A percentile compares a stretch with the other conserved stretches of the same genome.
Evolutionary conservation across 164 flowering plant genomes (phyloP).

Genomic region (Euptelea pleiosperma): DNA sequence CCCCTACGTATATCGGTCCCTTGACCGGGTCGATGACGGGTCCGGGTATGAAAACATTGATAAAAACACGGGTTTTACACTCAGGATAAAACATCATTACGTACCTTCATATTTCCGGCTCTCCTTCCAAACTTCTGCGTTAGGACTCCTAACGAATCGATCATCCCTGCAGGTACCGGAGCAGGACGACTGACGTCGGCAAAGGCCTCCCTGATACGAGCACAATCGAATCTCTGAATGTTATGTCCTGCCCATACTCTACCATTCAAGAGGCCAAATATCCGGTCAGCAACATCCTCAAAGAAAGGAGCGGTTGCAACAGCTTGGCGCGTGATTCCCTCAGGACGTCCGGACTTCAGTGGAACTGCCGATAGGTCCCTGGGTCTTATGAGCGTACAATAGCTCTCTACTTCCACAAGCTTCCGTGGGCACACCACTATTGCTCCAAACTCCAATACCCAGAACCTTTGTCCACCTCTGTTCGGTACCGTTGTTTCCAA

Average conservation of each 20-base stretch:
- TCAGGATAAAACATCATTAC: no score
- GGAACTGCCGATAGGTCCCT: constrained; percentile 58
- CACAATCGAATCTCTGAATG: constrained; percentile 69
- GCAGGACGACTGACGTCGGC: constrained; percentile 49
- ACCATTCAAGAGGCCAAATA: constrained; percentile 65
- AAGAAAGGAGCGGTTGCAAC: constrained; percentile 65
- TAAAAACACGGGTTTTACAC: no score
- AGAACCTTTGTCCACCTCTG: constrained; percentile 49
- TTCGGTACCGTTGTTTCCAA: constrained; percentile 82
- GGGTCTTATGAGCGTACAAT: constrained; percentile 73
- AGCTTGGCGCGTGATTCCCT: constrained; percentile 61
- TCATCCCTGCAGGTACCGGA: constrained; percentile 60
- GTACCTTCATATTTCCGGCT: constrained; percentile 92
- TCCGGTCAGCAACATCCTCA: constrained; percentile 70
- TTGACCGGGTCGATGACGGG: no score
- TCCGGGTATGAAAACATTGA: no score
- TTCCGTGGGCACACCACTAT: constrained; percentile 72
- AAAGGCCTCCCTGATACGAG: constrained; percentile 71
- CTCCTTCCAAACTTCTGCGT: constrained; percentile 69
- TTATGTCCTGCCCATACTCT: constrained; percentile 93
- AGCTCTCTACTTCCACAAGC: constrained; percentile 74
- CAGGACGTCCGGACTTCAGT: constrained; percentile 38
- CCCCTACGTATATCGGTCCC: no score
- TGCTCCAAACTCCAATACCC: constrained; percentile 84
- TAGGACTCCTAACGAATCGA: constrained; percentile 73